Evolutionary conservation across 2,329 filamentous ascomycete species (phyloP).

Genomic region (Furcasterigmium sp.): DNA sequence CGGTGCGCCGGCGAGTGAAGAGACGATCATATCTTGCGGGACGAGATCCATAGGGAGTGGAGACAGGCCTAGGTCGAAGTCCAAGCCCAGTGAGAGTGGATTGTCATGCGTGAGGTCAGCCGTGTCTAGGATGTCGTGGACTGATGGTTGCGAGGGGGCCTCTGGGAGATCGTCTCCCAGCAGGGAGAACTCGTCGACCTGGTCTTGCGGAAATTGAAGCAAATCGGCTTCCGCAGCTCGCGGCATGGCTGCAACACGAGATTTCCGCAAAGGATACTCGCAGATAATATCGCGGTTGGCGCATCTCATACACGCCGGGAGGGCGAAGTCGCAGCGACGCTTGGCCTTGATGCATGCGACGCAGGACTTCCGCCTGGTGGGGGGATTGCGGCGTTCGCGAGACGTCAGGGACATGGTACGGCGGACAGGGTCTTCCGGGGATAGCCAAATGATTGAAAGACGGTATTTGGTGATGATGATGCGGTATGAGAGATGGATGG

Average conservation of each 20-base stretch:
- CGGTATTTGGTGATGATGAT: no score
- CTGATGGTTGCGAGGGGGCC: not conserved
- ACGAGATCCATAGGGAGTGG: no score
- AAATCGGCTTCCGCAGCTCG: not conserved
- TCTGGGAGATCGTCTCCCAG: not conserved
- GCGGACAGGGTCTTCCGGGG: no score
- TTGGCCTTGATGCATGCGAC: constrained; percentile 51
- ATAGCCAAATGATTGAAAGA: no score
- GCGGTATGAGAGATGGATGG: no score
- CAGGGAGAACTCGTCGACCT: not conserved
- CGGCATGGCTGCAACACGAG: not conserved
- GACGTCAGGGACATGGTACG: constrained; percentile 13
- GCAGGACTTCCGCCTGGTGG: constrained; percentile 49
- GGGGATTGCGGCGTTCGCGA: constrained; percentile 31
- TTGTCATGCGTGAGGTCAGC: no score
- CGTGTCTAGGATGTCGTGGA: no score
- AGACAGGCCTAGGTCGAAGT: not conserved
- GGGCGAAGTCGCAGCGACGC: constrained; percentile 45
- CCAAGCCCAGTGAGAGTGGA: not conserved
- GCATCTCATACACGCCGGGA: constrained; percentile 48
- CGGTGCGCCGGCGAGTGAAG: no score
- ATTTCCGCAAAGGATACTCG: constrained; percentile 5
- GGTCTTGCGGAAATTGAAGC: no score
- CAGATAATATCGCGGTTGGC: constrained; percentile 39
- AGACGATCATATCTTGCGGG: no score